Conservation (phyloP, 352 stramenopile genomes). For the Phytopythium helicoides region DNA sequence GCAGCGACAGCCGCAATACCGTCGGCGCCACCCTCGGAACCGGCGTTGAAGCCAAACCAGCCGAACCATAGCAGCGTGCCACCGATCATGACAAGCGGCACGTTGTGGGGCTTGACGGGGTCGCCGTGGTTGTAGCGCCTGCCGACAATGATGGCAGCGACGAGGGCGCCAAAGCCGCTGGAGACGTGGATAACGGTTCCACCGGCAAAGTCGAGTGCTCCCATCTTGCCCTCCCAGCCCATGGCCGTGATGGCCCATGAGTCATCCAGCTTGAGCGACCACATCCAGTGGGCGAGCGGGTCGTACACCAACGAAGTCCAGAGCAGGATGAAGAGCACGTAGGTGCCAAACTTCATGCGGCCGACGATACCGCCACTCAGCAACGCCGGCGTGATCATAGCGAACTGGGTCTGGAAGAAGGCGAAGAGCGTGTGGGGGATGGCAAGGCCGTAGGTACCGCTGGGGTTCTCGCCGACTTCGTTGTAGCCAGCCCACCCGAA, state of each 20-base stretch:
- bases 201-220: too few relatives aligned
- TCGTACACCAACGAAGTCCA: slow-evolving; percentile 86
- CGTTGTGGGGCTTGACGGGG: slow-evolving; percentile 76
- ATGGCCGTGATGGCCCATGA: slow-evolving; percentile 37
- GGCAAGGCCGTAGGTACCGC: slow-evolving; percentile 57
- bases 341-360: too few relatives aligned
- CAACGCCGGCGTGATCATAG: slow-evolving; percentile 74
- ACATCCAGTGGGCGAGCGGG: slow-evolving; percentile 83
- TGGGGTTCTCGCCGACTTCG: slow-evolving; percentile 37
- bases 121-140: slow-evolving; percentile 74
- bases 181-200: slow-evolving; percentile 89
- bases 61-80: slow-evolving; percentile 76
- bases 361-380: slow-evolving; percentile 81
- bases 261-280: slow-evolving; percentile 60
- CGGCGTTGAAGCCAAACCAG: slow-evolving; percentile 87
- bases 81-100: slow-evolving; percentile 84
- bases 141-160: slow-evolving; percentile 65
- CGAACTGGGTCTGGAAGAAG: slow-evolving; percentile 85
- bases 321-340: slow-evolving; percentile 72
- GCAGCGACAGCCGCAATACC: slow-evolving; percentile 60
- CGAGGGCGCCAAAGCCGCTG: slow-evolving; percentile 73
- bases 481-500: slow-evolving; percentile 62
- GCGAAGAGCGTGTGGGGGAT: slow-evolving; percentile 75
- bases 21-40: slow-evolving; percentile 57
- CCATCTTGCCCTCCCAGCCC: slow-evolving; percentile 73